Percentiles rank a stretch among this genome's conserved stretches.
These are phyloP conservation scores for Acer saccharum DNA, from an alignment of 345 rosid genomes.

Conservation along the genomic window DNA sequence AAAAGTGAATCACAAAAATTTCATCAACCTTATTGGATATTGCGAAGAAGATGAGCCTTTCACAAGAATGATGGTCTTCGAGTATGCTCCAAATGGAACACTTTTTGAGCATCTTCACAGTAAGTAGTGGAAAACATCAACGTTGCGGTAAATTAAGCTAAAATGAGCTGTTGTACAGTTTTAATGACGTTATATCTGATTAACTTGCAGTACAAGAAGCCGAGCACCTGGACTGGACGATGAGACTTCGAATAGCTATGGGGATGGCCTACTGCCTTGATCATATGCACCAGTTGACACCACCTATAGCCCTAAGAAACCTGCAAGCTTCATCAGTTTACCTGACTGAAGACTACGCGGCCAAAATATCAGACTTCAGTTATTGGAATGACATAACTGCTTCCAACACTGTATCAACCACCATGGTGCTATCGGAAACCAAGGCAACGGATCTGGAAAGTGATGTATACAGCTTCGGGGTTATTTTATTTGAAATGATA, in stretches of 20 bases:
- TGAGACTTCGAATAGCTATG: slow-evolving; percentile 76
- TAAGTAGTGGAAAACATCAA: slow-evolving; percentile 37
- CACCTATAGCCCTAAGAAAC: slow-evolving; percentile 60
- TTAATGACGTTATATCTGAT: neutral
- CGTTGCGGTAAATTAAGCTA: neutral
- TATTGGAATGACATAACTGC: slow-evolving; percentile 51
- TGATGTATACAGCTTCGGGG: slow-evolving; percentile 70
- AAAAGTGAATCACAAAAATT: slow-evolving; percentile 88
- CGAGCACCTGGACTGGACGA: slow-evolving; percentile 90
- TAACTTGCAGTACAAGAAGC: slow-evolving; percentile 70
- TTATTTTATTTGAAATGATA: slow-evolving; percentile 71
- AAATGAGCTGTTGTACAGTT: neutral
- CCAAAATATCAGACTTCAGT: slow-evolving; percentile 81
- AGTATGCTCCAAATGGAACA: slow-evolving; percentile 96
- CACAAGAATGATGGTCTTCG: slow-evolving; percentile 89
- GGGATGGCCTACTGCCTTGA: slow-evolving; percentile 93
- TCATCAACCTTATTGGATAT: slow-evolving; percentile 80
- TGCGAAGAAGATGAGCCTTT: slow-evolving; percentile 88
- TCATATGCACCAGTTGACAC: slow-evolving; percentile 82
- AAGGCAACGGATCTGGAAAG: slow-evolving; percentile 41
- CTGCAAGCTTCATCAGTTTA: slow-evolving; percentile 71
- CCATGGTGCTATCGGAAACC: slow-evolving; percentile 46
- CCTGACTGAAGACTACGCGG: slow-evolving; percentile 93
- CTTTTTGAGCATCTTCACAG: slow-evolving; percentile 93
- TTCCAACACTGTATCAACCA: slow-evolving; percentile 42